Evolutionary conservation across 352 stramenopile genomes (phyloP).

Genomic region (Phytophthora sp.): DNA sequence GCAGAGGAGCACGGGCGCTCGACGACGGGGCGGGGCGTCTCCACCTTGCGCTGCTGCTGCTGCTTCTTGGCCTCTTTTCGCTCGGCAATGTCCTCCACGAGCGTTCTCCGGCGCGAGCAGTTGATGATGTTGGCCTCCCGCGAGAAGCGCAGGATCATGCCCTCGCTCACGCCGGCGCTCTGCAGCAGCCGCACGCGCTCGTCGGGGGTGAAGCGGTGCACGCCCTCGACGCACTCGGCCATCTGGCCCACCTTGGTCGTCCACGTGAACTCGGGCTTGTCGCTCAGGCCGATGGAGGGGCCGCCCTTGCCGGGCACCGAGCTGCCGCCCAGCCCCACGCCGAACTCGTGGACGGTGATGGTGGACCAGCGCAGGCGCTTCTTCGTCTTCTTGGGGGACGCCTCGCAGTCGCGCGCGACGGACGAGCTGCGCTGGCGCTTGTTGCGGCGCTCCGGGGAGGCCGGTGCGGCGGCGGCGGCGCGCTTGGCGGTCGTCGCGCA

Average conservation of each 20-base stretch:
- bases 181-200: no score
- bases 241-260: no score
- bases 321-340: no score
- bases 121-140: conserved; percentile 73
- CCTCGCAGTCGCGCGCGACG: conserved; percentile 1
- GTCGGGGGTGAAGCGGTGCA: no score
- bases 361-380: no score
- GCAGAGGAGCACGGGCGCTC: conserved; percentile 40
- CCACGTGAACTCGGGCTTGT: no score
- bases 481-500: neutral
- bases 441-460: conserved; percentile 10
- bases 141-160: conserved; percentile 73
- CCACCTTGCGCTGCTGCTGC: conserved; percentile 34
- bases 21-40: conserved; percentile 10
- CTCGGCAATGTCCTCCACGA: conserved; percentile 47
- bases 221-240: no score
- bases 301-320: no score
- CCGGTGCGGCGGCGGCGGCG: neutral
- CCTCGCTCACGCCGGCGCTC: conserved; percentile 68
- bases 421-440: conserved; percentile 25
- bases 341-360: no score
- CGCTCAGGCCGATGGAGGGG: no score
- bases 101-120: conserved; percentile 52
- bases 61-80: conserved; percentile 40
- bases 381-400: no score